A percentile compares a stretch with the other conserved stretches of the same genome.
Evolutionary conservation across 768 basidiomycete species (phyloP).

Genomic region (Lepiota venenata): DNA sequence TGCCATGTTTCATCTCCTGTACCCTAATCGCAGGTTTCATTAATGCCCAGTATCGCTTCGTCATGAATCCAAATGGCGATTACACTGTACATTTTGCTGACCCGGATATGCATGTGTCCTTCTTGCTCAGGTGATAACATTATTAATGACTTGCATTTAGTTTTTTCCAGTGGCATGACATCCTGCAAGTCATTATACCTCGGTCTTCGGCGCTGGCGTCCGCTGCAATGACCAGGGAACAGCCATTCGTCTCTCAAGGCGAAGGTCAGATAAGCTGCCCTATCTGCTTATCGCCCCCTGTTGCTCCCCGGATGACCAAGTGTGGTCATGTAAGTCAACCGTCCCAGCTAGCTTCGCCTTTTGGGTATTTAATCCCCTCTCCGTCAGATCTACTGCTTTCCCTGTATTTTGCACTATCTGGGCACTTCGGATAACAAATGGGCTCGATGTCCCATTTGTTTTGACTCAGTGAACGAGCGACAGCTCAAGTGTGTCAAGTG

Average conservation of each 20-base stretch:
- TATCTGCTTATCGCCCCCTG: constrained; percentile 90
- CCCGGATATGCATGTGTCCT: constrained; percentile 81
- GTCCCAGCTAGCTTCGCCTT: constrained; percentile 8
- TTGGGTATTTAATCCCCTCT: constrained; percentile 11
- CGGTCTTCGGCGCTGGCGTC: constrained; percentile 73
- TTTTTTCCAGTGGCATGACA: constrained; percentile 95
- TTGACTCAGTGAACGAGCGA: constrained; percentile 85
- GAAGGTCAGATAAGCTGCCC: constrained; percentile 81
- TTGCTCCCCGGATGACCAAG: constrained; percentile 91
- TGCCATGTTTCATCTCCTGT: constrained; percentile 11
- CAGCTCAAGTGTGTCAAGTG: constrained; percentile 94
- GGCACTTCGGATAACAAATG: constrained; percentile 85
- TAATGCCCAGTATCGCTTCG: constrained; percentile 94
- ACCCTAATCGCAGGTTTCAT: constrained; percentile 65
- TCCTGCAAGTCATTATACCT: constrained; percentile 92
- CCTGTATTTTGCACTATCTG: constrained; percentile 91
- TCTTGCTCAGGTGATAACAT: not conserved
- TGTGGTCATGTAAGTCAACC: constrained; percentile 86
- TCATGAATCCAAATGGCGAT: constrained; percentile 88
- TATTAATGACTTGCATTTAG: constrained; percentile 35
- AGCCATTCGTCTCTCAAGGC: constrained; percentile 29
- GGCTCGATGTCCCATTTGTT: constrained; percentile 94
- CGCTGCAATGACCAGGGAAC: constrained; percentile 46
- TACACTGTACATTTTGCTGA: constrained; percentile 97
- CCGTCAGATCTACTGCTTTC: constrained; percentile 85